Conservation (phyloP, 2,329 filamentous ascomycete species). For the Aspergillus ibericus region DNA sequence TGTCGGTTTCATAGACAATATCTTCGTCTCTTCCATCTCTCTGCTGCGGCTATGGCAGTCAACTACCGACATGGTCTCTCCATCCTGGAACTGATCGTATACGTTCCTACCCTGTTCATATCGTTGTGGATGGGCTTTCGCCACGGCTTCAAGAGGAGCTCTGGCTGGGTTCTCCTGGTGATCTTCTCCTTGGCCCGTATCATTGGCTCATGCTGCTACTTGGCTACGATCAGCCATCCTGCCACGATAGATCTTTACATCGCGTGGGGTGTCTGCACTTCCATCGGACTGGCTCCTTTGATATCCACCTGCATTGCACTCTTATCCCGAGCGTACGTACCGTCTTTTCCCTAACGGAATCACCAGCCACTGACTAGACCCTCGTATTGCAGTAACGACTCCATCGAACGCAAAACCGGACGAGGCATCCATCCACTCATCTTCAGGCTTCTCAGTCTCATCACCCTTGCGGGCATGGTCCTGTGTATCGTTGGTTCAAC, state of each 20-base stretch:
- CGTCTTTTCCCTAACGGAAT: not conserved
- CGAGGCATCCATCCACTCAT: conserved; percentile 22
- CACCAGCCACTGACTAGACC: not conserved
- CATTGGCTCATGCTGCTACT: conserved; percentile 51
- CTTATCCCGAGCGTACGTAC: conserved; percentile 36
- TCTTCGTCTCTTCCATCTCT: not conserved
- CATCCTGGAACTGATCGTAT: conserved; percentile 38
- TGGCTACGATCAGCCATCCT: conserved; percentile 50
- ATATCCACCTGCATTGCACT: conserved; percentile 50
- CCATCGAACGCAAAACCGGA: conserved; percentile 20
- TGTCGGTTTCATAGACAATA: not conserved
- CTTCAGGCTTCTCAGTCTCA: conserved; percentile 32
- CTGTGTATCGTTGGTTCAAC: conserved; percentile 46
- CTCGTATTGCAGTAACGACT: conserved; percentile 22
- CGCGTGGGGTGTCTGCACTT: conserved; percentile 47
- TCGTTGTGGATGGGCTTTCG: conserved; percentile 32
- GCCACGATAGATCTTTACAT: conserved; percentile 36
- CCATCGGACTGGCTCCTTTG: conserved; percentile 52
- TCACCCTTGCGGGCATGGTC: conserved; percentile 35
- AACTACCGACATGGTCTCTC: conserved; percentile 34
- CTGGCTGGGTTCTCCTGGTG: conserved; percentile 57
- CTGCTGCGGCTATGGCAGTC: conserved; percentile 21
- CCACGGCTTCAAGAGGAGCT: conserved; percentile 43
- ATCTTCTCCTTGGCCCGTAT: conserved; percentile 56
- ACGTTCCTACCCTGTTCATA: conserved; percentile 34